A percentile compares a stretch with the other conserved stretches of the same genome.
phyloP scores from a whole-genome alignment of 257 asterid genomes.

The Osmanthus fragrans region DNA sequence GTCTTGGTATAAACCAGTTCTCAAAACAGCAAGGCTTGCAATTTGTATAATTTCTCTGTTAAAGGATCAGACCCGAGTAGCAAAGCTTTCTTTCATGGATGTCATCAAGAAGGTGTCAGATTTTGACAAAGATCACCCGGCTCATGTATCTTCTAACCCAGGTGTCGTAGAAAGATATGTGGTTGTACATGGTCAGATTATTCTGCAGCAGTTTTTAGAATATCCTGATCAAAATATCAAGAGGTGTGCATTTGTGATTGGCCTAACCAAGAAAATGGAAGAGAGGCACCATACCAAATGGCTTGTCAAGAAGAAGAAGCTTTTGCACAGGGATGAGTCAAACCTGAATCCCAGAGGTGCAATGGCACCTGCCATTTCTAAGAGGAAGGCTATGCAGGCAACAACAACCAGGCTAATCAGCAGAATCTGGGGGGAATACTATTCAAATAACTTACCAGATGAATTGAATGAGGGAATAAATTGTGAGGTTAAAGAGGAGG shows the following conservation, averaged over 20 bases:
- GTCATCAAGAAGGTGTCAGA: conserved; percentile 71
- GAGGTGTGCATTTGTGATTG: conserved; percentile 69
- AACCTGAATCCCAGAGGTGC: conserved; percentile 89
- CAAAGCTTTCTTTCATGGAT: conserved; percentile 81
- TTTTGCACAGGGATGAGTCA: conserved; percentile 46
- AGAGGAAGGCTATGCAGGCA: conserved; percentile 94
- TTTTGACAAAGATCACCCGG: conserved; percentile 58
- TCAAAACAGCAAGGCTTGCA: conserved; percentile 79
- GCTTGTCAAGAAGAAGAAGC: conserved; percentile 88
- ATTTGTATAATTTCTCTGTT: conserved; percentile 71
- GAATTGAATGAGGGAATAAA: conserved; percentile 40
- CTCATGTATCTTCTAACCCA: conserved; percentile 68
- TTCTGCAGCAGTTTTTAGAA: conserved; percentile 87
- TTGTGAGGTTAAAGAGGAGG: conserved; percentile 59
- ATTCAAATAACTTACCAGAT: conserved; percentile 80
- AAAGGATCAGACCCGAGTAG: conserved; percentile 74
- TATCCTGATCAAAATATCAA: conserved; percentile 76
- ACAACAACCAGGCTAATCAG: conserved; percentile 83
- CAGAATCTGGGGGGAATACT: conserved; percentile 91
- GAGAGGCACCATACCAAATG: conserved; percentile 90
- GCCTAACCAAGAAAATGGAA: conserved; percentile 82
- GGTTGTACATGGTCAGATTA: conserved; percentile 90
- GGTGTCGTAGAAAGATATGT: conserved; percentile 76
- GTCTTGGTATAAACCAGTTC: conserved; percentile 84
- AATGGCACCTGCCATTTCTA: conserved; percentile 67